Evolutionary conservation across 2,329 filamentous ascomycete species (phyloP).

Genomic region (Lachnellula occidentalis): DNA sequence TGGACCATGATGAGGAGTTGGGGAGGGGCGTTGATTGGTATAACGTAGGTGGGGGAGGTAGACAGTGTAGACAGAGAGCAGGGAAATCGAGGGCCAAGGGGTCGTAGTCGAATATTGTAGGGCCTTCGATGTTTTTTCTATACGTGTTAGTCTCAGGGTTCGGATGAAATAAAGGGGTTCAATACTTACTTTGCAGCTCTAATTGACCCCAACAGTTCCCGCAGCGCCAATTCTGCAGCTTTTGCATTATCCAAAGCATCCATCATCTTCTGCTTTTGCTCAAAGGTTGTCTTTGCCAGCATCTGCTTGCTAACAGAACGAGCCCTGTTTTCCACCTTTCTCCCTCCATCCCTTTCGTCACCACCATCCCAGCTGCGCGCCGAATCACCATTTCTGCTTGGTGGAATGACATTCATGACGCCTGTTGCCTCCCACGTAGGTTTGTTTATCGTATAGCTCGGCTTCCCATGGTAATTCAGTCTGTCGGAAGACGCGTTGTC

Average conservation of each 20-base stretch:
- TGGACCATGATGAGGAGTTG: slow-evolving; percentile 73
- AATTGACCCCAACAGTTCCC: slow-evolving; percentile 76
- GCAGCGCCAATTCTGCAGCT: slow-evolving; percentile 77
- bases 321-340: slow-evolving; percentile 31
- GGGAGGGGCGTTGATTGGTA: slow-evolving; percentile 73
- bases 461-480: slow-evolving; percentile 31
- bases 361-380: slow-evolving; percentile 32
- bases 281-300: slow-evolving; percentile 49
- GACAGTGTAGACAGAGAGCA: slow-evolving; percentile 72
- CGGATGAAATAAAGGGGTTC: not conserved
- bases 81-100: slow-evolving; percentile 82
- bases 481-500: slow-evolving; percentile 31
- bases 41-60: slow-evolving; percentile 74
- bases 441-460: slow-evolving; percentile 30
- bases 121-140: slow-evolving; percentile 52
- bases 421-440: slow-evolving; percentile 72
- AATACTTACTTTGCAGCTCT: slow-evolving; percentile 70
- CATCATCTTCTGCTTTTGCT: slow-evolving; percentile 55
- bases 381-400: slow-evolving; percentile 43
- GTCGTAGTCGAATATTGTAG: slow-evolving; percentile 71
- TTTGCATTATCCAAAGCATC: slow-evolving; percentile 74
- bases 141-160: slow-evolving; percentile 9
- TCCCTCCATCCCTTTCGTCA: slow-evolving; percentile 29
- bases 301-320: slow-evolving; percentile 44
- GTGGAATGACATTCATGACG: slow-evolving; percentile 68